Percentiles rank a stretch among this genome's conserved stretches.
phyloP scores from a whole-genome alignment of 2,329 filamentous ascomycete species.

The Hirsutella thompsonii region DNA sequence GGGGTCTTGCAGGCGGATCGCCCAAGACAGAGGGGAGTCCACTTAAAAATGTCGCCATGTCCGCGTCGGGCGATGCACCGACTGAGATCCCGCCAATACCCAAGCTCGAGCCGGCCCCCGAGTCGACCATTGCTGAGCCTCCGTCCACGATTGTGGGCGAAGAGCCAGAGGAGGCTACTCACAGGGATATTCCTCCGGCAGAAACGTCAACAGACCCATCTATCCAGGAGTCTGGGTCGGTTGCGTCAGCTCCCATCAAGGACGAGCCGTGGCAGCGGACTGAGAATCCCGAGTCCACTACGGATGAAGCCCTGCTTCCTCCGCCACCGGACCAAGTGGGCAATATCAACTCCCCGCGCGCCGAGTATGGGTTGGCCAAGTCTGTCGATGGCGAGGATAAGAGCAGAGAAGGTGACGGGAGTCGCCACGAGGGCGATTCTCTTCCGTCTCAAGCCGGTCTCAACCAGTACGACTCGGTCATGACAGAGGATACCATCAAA shows the following conservation, averaged over 20 bases:
- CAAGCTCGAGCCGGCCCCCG: slow-evolving; percentile 5
- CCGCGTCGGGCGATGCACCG: slow-evolving; percentile 28
- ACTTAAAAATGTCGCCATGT: slow-evolving; percentile 36
- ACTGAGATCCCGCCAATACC: slow-evolving; percentile 4
- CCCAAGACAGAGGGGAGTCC: slow-evolving; percentile 35
- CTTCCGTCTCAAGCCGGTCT: slow-evolving; percentile 11
- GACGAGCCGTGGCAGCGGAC: slow-evolving; percentile 1
- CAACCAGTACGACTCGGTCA: slow-evolving; percentile 16
- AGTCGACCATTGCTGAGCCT: slow-evolving; percentile 16
- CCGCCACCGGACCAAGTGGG: slow-evolving; percentile 26
- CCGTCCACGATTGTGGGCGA: slow-evolving; percentile 18
- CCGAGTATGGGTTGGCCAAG: slow-evolving; percentile 13
- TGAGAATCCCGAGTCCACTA: not conserved
- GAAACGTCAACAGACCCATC: not conserved
- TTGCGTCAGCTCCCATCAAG: not conserved
- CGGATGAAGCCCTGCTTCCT: slow-evolving; percentile 15
- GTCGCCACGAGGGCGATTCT: slow-evolving; percentile 7
- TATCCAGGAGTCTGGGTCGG: not conserved
- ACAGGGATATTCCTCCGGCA: slow-evolving; percentile 12
- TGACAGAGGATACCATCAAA: slow-evolving; percentile 24
- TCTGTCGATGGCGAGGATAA: slow-evolving; percentile 13
- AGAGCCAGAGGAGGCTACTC: slow-evolving; percentile 12
- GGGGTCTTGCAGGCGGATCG: slow-evolving; percentile 13
- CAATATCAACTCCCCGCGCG: slow-evolving; percentile 22
- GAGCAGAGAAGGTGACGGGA: slow-evolving; percentile 11